Conservation (phyloP, 2,329 filamentous ascomycete species). For the Hypoxylon sp. region DNA sequence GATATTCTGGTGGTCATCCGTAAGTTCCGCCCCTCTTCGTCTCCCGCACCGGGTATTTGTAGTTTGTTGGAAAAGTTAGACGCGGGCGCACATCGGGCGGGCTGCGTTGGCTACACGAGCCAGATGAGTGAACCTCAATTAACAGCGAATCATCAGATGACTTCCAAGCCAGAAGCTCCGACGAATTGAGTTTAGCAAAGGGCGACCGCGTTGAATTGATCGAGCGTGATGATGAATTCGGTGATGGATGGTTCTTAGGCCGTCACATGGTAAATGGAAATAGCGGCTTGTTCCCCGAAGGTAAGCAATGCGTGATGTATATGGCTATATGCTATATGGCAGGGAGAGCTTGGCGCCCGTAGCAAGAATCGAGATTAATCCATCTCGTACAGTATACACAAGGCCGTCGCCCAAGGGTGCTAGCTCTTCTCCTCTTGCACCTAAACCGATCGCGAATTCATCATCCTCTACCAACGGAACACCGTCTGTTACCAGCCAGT, state of each 20-base stretch:
- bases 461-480: constrained; percentile 44
- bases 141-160: constrained; percentile 59
- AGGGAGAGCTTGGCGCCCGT: constrained; percentile 14
- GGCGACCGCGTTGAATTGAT: constrained; percentile 86
- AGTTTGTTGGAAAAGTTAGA: constrained; percentile 9
- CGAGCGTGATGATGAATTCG: constrained; percentile 88
- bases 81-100: constrained; percentile 1
- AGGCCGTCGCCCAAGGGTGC: constrained; percentile 65
- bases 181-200: constrained; percentile 89
- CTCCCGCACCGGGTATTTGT: constrained; percentile 14
- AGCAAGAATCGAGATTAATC: constrained; percentile 28
- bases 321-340: too few species aligned
- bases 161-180: constrained; percentile 89
- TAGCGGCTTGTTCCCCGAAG: constrained; percentile 85
- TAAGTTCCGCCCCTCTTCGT: constrained; percentile 60
- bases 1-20: constrained; percentile 78
- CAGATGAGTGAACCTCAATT: constrained; percentile 15
- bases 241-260: constrained; percentile 86
- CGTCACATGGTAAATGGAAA: constrained; percentile 78
- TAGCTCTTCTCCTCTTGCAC: constrained; percentile 38
- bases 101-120: constrained; percentile 22
- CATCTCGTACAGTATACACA: constrained; percentile 66
- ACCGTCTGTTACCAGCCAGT: constrained; percentile 37
- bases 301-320: constrained; percentile 59
- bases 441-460: constrained; percentile 49